These are phyloP conservation scores for Epichloe gansuensis DNA, from an alignment of 2,329 filamentous ascomycete genomes.

Conservation along the genomic window DNA sequence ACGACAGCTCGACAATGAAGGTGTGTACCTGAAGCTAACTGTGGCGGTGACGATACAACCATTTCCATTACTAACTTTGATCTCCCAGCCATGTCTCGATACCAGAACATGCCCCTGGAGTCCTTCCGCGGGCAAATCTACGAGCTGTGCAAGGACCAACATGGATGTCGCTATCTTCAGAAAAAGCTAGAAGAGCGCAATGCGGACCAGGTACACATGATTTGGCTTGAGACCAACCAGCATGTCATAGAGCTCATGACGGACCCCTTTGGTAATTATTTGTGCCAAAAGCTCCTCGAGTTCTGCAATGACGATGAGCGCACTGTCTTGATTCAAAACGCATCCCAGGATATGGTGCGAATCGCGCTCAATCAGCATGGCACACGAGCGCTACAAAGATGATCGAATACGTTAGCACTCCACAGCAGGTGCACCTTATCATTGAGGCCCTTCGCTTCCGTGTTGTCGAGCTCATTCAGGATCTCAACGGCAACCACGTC, in stretches of 20 bases:
- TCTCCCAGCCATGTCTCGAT: conserved; percentile 56
- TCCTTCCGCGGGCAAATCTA: conserved; percentile 76
- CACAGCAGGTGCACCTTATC: conserved; percentile 75
- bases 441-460: conserved; percentile 71
- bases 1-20: conserved; percentile 62
- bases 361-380: conserved; percentile 97
- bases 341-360: conserved; percentile 73
- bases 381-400: conserved; percentile 93
- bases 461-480: conserved; percentile 91
- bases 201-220: conserved; percentile 74
- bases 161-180: conserved; percentile 92
- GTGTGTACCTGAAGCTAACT: conserved; percentile 25
- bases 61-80: conserved; percentile 16
- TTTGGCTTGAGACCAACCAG: conserved; percentile 85
- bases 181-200: conserved; percentile 91
- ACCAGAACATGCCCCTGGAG: conserved; percentile 72
- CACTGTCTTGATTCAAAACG: conserved; percentile 83
- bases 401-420: conserved; percentile 90
- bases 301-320: conserved; percentile 92
- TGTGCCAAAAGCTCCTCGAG: conserved; percentile 96
- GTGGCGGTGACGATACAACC: not conserved
- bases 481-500: conserved; percentile 96
- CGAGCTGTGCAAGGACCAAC: conserved; percentile 89
- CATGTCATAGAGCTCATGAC: conserved; percentile 98
- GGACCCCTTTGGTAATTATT: conserved; percentile 97